A percentile compares a stretch with the other conserved stretches of the same genome.
These are phyloP conservation scores for cucumber (Cucumis sativus) DNA, from an alignment of 306 rosid species.

Conservation along the genomic window Cucumber_9930_V3 NC_026655.2:25487001-25487500, in stretches of 20 bases:
- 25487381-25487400: not conserved
- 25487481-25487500: too few relatives aligned
- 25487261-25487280: constrained; percentile 84
- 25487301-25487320: constrained; percentile 9
- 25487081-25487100: not conserved
- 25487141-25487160: constrained; percentile 95
- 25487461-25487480: too few relatives aligned
- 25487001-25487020: not conserved
- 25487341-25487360: not conserved
- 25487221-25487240: constrained; percentile 52
- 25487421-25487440: too few relatives aligned
- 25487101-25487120: not conserved
- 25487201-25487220: constrained; percentile 38
- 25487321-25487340: not conserved
- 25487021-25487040: not conserved
- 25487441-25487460: too few relatives aligned
- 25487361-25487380: not conserved
- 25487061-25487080: not conserved
- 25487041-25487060: not conserved
- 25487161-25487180: constrained; percentile 90
- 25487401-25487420: too few relatives aligned
- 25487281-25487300: constrained; percentile 40
- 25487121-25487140: constrained; percentile 11
- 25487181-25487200: constrained; percentile 59
- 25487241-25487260: constrained; percentile 53